Evolutionary conservation across 2,329 filamentous ascomycete species (phyloP), one percentile per base, ranked within the genome.

Genomic region (Colletotrichum costaricense): DNA sequence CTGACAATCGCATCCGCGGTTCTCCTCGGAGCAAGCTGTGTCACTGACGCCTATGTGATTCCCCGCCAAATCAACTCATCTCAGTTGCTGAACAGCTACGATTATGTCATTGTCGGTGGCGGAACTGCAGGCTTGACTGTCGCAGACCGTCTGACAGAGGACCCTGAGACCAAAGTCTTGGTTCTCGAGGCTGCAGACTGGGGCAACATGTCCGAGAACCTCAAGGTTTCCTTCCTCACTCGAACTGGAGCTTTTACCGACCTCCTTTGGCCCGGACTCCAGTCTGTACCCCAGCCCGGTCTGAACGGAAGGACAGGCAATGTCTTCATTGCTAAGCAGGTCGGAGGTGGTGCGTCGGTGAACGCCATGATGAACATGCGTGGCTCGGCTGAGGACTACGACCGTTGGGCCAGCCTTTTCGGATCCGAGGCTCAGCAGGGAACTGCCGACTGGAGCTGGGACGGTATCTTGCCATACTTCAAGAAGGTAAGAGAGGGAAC

Each of bases 401-500:
- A 76, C 60, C 78, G 79, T 24, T 84, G 81, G 81, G 79, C 79
- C 1, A 75, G 74, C 49, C 80, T 83, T 60, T 78, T 81, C 2
- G 86, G 83, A 11, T 86, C 84, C 84, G 79, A 78, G 11, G 59
- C 67, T 6, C 54, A 65, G 46, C 42, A 69, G 60, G 63, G 67
- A 28, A 52, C 63, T 22, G 79, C 78, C 3, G 73, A 76, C 35
- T 87, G 84, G 79, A 78, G 84, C 16, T 81, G 79, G 79, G 68
- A 78, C 35, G 72, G 77, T 33, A 59, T 88, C 14, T 77, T 84
- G 1, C 85, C 83, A 0, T 88, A 86, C 57, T 83, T 88, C 72
- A 83, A 81, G 49, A 87, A 87, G 77, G 84, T 82, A 56, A 71
- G 28, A 49, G 5, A 5, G 11, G 12, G 5, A 2, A 19, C n/a